Evolutionary conservation across 192 early-diverging fungal genomes (phyloP), one percentile per base, ranked within the genome.

Genomic region (Diversispora epigaea): DNA sequence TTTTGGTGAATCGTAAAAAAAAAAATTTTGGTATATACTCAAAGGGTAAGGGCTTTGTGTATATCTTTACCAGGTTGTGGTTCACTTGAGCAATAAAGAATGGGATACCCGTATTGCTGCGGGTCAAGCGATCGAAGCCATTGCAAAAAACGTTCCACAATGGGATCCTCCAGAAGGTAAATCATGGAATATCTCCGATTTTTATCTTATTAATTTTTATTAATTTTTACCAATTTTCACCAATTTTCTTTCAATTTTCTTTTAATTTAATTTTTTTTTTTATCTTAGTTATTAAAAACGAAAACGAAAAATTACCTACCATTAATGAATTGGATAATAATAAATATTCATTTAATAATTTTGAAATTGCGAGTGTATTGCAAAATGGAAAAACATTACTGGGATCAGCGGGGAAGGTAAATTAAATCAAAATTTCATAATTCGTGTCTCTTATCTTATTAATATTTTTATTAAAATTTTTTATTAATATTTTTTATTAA

Each of bases 101-200:
- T 99, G 98, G 98, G 95, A 95, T 60, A 96, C 96, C 15, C 94
- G 98, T 4, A 88, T 92, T 45, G 98, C 98, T n/a, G 95, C 95
- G 0, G 93, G 92, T 3, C 86, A 91, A 52, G 96, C 98, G 7
- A 80, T 99, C 7, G 94, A 96, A 67, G 91, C 93, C 6, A 97
- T 99, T 76, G 93, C 94, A 56, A 81, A 86, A 49, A 93, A 96
- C 80, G 95, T 99, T 4, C 86, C 91, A 40, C 88, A 89, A 44
- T 99, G 96, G 95, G 84, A 91, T 72, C 91, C 93, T 7, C 73
- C 68, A 4, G 75, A 79, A 58, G 76, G 79, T 68, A 71, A 32
- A 32, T n/a, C n/a, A n/a, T 62, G 68, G 17, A 19, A 46, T 6
- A 19, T 54, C 47, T 55, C 41, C 1, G 11, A 47, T 47, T 22